phyloP scores from a whole-genome alignment of 306 rosid species.

The Cyclanthera cordifolia region DNA sequence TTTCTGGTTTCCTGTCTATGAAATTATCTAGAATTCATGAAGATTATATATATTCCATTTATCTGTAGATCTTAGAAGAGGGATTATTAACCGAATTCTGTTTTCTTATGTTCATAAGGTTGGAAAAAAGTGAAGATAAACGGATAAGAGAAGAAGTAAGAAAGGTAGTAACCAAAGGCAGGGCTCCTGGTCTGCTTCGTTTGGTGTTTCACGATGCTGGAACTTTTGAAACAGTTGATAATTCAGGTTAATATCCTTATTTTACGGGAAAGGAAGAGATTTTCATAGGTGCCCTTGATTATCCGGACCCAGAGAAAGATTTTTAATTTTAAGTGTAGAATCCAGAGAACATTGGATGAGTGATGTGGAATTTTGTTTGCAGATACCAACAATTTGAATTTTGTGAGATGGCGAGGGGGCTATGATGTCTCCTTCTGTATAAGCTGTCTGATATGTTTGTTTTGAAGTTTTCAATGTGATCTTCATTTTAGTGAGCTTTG shows the following conservation, averaged over 20 bases:
- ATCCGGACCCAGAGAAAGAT: neutral
- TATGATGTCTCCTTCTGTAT: neutral
- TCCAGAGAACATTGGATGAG: neutral
- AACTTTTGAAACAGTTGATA: conserved; percentile 53
- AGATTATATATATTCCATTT: neutral
- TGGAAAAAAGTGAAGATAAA: conserved; percentile 31
- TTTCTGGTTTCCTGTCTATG: neutral
- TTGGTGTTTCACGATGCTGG: conserved; percentile 92
- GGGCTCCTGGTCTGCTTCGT: conserved; percentile 83
- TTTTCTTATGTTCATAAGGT: conserved; percentile 22
- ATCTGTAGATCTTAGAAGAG: neutral
- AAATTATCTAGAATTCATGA: neutral
- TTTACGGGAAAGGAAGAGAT: neutral
- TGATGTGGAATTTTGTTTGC: neutral
- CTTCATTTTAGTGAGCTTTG: neutral
- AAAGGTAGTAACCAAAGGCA: conserved; percentile 56
- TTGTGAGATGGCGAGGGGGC: neutral
- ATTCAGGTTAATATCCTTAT: conserved; percentile 35
- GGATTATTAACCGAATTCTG: neutral
- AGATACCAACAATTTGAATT: neutral
- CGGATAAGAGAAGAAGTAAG: conserved; percentile 53
- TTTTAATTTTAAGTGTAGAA: neutral
- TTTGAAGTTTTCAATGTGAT: neutral
- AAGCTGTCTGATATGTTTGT: neutral
- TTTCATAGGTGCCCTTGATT: neutral